Base-by-base conservation (phyloP, 2,329 filamentous ascomycete species). In the Corynespora cassiicola region DNA sequence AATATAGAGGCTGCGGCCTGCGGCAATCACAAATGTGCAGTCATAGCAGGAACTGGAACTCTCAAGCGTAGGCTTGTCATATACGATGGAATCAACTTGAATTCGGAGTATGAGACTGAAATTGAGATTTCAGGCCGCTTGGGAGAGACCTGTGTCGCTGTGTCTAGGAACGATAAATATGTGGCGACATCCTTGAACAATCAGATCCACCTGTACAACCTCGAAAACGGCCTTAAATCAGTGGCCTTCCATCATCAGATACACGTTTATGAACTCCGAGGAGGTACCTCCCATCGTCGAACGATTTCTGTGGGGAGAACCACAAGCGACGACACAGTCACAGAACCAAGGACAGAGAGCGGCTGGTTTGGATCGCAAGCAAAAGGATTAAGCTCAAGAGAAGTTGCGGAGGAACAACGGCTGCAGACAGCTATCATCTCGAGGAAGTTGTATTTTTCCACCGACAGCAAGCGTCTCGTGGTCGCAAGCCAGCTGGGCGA, bases 401-500 rank as follows among this genome's bases (percentile, higher is more conserved):
- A 61, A 34, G 47, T 37, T 5, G 56, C 60, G n/a, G 63, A 67
- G 33, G 64, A 68, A 24, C 54, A 58, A 6, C 51, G 56, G 24
- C 33, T 49, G 33, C 53, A 56, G 31, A 47, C 51, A 17, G 51
- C 50, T 4, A 52, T 63, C 17, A 54, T 64, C 17, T 58, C 60
- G 10, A 51, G 64, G 19, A 65, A 56, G 36, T 36, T 68, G 2
- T 57, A 63, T 31, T 69, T 68, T 23, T 66, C 63, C 1, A 52
- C 58, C 6, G 59, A 69, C 41, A 59, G 54, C 23, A 56, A 56
- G 35, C 48, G 50, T 11, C 54, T 69, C 11, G 56, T 61, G 9
- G 58, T 68, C 12, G 63, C 64, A 7, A 66, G 62, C 2, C 64
- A 65, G 31, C 50, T 67, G 3, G 61, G 54, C 3, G 56, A 65